Evolutionary conservation across 148 eudicot genomes (phyloP).

Genomic region (Nepenthes mirabilis): DNA sequence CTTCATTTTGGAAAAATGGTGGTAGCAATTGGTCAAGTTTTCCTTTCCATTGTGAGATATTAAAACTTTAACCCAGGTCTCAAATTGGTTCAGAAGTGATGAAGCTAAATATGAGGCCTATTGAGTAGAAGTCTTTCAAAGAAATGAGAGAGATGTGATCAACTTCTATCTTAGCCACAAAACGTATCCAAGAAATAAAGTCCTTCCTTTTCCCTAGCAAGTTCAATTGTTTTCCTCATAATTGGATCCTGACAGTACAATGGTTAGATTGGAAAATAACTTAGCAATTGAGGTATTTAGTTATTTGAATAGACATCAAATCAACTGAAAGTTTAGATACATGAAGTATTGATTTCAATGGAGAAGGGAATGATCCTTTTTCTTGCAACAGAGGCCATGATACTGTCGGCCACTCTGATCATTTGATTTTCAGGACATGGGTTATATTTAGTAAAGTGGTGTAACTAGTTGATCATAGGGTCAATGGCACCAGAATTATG

Average conservation of each 20-base stretch:
- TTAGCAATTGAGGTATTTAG: not conserved
- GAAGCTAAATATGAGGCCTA: not conserved
- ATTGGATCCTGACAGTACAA: not conserved
- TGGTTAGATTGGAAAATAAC: not conserved
- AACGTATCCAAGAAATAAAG: no score
- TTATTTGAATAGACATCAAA: not conserved
- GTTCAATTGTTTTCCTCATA: not conserved
- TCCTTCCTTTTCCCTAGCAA: not conserved
- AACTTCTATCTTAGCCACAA: not conserved
- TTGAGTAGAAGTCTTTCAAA: not conserved
- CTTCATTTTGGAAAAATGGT: not conserved
- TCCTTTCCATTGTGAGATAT: not conserved
- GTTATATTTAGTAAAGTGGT: no score
- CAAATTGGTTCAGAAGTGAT: not conserved
- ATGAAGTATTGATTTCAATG: no score
- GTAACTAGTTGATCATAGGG: no score
- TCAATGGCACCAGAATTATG: no score
- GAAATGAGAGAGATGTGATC: not conserved
- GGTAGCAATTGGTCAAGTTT: not conserved
- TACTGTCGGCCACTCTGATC: no score
- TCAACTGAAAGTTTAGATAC: no score
- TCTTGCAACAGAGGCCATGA: no score
- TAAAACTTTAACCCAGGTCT: not conserved
- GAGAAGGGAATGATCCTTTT: no score
- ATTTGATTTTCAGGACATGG: no score